Conservation (phyloP, 2,329 filamentous ascomycete species). For the Clonostachys rhizophaga region DNA sequence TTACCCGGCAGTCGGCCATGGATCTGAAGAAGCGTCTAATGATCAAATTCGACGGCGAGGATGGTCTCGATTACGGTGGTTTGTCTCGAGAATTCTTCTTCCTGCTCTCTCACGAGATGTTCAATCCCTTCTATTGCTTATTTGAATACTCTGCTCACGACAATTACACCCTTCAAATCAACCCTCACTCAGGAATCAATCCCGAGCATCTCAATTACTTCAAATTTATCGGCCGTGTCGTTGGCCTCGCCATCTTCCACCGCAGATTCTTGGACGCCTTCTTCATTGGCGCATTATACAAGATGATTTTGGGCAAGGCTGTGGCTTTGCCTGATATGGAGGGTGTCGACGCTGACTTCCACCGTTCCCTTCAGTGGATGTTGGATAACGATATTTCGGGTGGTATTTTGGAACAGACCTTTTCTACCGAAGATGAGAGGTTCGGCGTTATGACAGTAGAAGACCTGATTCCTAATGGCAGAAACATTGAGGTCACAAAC, state of each 20-base stretch:
- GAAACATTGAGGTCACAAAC: constrained; percentile 93
- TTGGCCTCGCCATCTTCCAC: constrained; percentile 97
- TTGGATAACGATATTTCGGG: constrained; percentile 94
- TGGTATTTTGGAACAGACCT: constrained; percentile 90
- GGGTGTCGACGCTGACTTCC: constrained; percentile 96
- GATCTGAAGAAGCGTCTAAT: constrained; percentile 98
- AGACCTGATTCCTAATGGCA: constrained; percentile 84
- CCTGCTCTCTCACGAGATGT: constrained; percentile 98
- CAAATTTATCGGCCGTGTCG: constrained; percentile 98
- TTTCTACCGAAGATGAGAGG: constrained; percentile 94
- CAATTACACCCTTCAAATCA: constrained; percentile 99
- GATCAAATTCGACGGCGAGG: constrained; percentile 99
- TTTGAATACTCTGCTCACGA: constrained; percentile 99
- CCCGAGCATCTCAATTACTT: constrained; percentile 99
- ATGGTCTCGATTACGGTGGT: constrained; percentile 96
- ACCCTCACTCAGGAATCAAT: constrained; percentile 98
- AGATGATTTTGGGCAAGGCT: constrained; percentile 96
- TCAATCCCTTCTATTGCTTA: constrained; percentile 98
- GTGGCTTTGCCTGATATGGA: constrained; percentile 95
- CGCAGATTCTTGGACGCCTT: constrained; percentile 96
- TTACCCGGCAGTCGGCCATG: constrained; percentile 91
- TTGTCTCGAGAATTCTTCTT: constrained; percentile 99
- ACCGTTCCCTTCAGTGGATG: constrained; percentile 95
- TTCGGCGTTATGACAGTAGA: constrained; percentile 94
- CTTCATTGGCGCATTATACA: constrained; percentile 98